Evolutionary conservation across 208 protist species (phyloP).

Genomic region (Trypanosoma mega): DNA sequence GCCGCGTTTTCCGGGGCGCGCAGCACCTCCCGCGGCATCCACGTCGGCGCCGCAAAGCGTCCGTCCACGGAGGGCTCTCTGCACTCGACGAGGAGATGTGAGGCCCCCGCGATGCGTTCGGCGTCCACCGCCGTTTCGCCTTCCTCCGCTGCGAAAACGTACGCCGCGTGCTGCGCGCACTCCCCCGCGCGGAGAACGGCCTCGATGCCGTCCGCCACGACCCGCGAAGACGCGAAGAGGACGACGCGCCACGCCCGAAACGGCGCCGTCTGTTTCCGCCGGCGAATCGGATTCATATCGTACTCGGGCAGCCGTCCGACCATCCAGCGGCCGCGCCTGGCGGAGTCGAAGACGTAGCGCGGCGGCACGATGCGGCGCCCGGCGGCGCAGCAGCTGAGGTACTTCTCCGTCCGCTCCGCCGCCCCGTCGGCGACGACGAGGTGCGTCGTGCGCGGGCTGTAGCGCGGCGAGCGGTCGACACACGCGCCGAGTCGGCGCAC

Average conservation of each 20-base stretch:
- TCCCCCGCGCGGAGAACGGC: constrained; percentile 57
- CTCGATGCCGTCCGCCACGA: constrained; percentile 43
- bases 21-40: constrained; percentile 39
- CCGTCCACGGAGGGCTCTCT: constrained; percentile 26
- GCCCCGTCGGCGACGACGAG: constrained; percentile 62
- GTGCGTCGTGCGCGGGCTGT: constrained; percentile 43
- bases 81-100: constrained; percentile 75
- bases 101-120: constrained; percentile 15
- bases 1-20: constrained; percentile 21
- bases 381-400: constrained; percentile 66
- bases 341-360: constrained; percentile 62
- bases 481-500: constrained; percentile 43
- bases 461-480: constrained; percentile 44
- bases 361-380: constrained; percentile 61
- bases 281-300: constrained; percentile 59
- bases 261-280: background rate
- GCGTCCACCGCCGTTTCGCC: constrained; percentile 5
- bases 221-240: constrained; percentile 37
- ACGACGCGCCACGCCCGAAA: constrained; percentile 53
- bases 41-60: constrained; percentile 43
- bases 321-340: constrained; percentile 58
- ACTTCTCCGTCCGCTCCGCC: constrained; percentile 80
- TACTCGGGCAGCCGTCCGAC: constrained; percentile 43
- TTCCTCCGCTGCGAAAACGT: constrained; percentile 29
- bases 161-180: constrained; percentile 35